Evolutionary conservation across 768 basidiomycete species (phyloP).

Genomic region (Lactarius deliciosus): DNA sequence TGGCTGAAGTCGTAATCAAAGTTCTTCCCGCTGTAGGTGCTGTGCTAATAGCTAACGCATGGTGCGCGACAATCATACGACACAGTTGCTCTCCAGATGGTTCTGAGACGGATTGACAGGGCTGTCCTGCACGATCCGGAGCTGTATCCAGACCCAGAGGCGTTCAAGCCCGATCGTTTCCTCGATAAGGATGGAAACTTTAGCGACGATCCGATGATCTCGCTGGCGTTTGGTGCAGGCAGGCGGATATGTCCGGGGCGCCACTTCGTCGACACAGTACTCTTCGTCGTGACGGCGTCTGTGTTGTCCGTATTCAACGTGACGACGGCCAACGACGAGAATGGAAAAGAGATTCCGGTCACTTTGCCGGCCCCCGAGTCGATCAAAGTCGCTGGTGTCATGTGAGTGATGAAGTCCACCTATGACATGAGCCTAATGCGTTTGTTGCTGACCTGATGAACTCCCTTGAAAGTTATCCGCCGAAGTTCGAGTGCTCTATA

Average conservation of each 20-base stretch:
- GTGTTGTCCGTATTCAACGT: conserved; percentile 20
- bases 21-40: background rate
- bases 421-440: background rate
- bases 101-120: background rate
- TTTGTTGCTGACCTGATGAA: background rate
- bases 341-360: background rate
- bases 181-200: conserved; percentile 9
- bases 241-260: conserved; percentile 29
- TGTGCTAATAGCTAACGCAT: conserved; percentile 31
- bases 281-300: conserved; percentile 25
- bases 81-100: no score
- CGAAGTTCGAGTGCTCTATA: background rate
- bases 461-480: background rate
- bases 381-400: background rate
- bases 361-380: background rate
- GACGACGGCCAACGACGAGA: background rate
- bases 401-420: background rate
- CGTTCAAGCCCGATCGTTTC: conserved; percentile 35
- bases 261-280: conserved; percentile 27
- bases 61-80: conserved; percentile 21
- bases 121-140: conserved; percentile 31
- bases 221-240: conserved; percentile 21
- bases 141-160: conserved; percentile 33
- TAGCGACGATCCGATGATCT: background rate
- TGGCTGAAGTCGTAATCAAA: background rate